Evolutionary conservation across 176 grass and related monocot genomes (phyloP).

Genomic region (Guadua angustifolia): DNA sequence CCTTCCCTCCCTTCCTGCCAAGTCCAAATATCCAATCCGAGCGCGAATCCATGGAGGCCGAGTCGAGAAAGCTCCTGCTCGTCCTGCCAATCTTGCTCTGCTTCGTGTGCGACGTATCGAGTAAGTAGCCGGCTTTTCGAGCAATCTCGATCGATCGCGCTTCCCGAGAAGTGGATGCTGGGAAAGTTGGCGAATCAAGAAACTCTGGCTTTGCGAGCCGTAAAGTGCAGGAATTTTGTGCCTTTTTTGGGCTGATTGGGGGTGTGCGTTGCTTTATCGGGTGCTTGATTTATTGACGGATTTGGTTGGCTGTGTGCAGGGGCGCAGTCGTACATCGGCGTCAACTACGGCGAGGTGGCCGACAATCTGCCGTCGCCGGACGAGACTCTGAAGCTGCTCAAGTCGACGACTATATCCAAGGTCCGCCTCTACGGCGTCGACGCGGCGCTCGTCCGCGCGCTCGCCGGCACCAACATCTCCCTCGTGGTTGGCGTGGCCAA

Average conservation of each 20-base stretch:
- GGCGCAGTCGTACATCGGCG: conserved; percentile 73
- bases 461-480: conserved; percentile 69
- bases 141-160: conserved; percentile 9
- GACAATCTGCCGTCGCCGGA: conserved; percentile 88
- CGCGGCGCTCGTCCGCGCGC: conserved; percentile 66
- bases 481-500: conserved; percentile 79
- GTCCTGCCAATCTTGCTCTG: conserved; percentile 39
- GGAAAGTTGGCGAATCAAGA: conserved; percentile 36
- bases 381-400: conserved; percentile 64
- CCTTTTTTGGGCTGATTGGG: neutral
- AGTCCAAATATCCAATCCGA: conserved; percentile 30
- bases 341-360: conserved; percentile 96
- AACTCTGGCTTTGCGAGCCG: conserved; percentile 9
- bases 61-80: conserved; percentile 29
- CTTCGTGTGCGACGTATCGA: conserved; percentile 43
- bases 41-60: conserved; percentile 25
- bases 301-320: conserved; percentile 2
- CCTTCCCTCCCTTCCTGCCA: conserved; percentile 15
- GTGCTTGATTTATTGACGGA: neutral
- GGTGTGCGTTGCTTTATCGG: neutral
- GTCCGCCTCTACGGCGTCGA: conserved; percentile 86
- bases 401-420: conserved; percentile 77
- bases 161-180: conserved; percentile 8
- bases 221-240: conserved; percentile 17
- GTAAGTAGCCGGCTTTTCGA: conserved; percentile 44